phyloP scores from a whole-genome alignment of 257 asterid genomes.

The Solanum acaule region DNA sequence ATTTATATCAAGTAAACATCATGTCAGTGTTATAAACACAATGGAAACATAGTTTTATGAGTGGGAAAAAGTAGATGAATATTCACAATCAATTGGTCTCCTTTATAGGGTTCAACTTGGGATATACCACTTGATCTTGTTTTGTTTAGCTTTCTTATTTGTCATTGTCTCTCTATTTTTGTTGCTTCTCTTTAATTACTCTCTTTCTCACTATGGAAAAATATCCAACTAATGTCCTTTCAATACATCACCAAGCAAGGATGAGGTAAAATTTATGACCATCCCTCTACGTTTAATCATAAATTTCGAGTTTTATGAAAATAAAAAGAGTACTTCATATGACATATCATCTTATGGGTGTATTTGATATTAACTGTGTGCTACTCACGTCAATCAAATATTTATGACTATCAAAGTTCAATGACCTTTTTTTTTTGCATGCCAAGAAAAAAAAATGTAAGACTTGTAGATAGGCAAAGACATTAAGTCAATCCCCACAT shows the following conservation, averaged over 20 bases:
- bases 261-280: not conserved
- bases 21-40: not conserved
- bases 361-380: not conserved
- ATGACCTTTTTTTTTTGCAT: not conserved
- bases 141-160: not conserved
- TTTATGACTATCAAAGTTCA: not conserved
- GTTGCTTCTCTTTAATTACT: not conserved
- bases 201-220: not conserved
- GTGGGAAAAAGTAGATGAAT: conserved; percentile 13
- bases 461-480: not conserved
- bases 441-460: not conserved
- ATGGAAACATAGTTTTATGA: not conserved
- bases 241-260: not conserved
- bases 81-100: conserved; percentile 22
- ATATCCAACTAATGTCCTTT: not conserved
- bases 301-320: not conserved
- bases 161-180: not conserved
- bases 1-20: not conserved
- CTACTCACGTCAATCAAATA: not conserved
- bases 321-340: not conserved
- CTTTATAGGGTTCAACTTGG: conserved; percentile 15
- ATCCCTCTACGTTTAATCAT: rapidly evolving
- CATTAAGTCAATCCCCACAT: not conserved
- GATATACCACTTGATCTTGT: conserved; percentile 14
- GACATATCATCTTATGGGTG: not conserved